Evolutionary conservation across 257 asterid genomes (phyloP).

Genomic region (Nicotiana sylvestris): DNA sequence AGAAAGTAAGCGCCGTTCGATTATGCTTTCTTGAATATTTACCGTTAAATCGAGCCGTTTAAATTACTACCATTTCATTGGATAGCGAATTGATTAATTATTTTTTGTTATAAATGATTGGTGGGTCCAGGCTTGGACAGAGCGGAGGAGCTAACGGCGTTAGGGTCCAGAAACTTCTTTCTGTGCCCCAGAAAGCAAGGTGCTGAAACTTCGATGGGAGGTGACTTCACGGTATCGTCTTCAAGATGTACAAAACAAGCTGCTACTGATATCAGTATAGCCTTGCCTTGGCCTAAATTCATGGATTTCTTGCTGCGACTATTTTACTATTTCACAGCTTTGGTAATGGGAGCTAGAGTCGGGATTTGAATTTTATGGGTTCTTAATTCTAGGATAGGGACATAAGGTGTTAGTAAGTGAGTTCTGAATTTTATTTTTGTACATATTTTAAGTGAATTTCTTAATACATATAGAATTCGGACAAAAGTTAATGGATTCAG

Average conservation of each 20-base stretch:
- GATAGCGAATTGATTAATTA: background rate
- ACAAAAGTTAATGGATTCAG: too few relatives aligned
- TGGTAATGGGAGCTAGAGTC: background rate
- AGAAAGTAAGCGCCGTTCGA: conserved; percentile 51
- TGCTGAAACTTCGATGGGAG: background rate
- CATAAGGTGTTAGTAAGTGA: too few relatives aligned
- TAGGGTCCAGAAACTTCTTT: conserved; percentile 87
- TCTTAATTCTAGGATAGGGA: too few relatives aligned
- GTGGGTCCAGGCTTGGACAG: conserved; percentile 49
- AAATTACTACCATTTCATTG: background rate
- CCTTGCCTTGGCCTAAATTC: conserved; percentile 54
- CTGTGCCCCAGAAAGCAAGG: conserved; percentile 36
- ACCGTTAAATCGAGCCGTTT: conserved; percentile 11
- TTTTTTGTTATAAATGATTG: background rate
- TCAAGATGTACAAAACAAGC: conserved; percentile 54
- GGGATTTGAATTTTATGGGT: too few relatives aligned
- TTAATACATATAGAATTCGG: too few relatives aligned
- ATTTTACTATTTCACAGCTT: background rate
- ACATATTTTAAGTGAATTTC: too few relatives aligned
- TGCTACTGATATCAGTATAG: conserved; percentile 25
- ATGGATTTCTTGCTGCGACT: conserved; percentile 51
- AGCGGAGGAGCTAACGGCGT: conserved; percentile 45
- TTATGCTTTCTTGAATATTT: background rate
- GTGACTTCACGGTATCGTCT: conserved; percentile 16
- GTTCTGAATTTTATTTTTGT: too few relatives aligned